Evolutionary conservation across 2,329 filamentous ascomycete species (phyloP).

Genomic region (Emmonsia crescens): DNA sequence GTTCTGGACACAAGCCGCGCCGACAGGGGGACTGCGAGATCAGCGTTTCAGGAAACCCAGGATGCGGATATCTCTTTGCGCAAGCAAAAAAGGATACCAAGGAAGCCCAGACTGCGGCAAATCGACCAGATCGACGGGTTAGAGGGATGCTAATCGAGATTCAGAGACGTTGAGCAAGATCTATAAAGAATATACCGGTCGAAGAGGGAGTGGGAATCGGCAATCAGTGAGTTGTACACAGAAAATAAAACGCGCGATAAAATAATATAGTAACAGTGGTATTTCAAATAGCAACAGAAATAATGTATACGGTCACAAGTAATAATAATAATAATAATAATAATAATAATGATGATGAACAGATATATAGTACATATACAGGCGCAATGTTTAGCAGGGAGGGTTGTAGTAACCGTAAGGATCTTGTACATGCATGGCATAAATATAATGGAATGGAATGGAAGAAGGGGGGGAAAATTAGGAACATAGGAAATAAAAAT

Average conservation of each 20-base stretch:
- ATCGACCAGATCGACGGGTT: not conserved
- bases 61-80: not conserved
- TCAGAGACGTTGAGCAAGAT: not conserved
- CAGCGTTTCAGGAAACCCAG: not conserved
- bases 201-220: not conserved
- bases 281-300: not conserved
- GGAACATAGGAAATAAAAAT: conserved; percentile 1
- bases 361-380: not conserved
- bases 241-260: not conserved
- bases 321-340: not conserved
- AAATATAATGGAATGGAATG: conserved; percentile 12
- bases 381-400: not conserved
- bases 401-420: not conserved
- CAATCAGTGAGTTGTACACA: not conserved
- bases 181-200: not conserved
- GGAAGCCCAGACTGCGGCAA: not conserved
- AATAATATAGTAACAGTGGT: not conserved
- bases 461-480: not conserved
- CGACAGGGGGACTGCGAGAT: not conserved
- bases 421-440: not conserved
- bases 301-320: not conserved
- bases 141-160: not conserved
- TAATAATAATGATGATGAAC: not conserved
- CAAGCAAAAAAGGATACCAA: not conserved
- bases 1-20: not conserved